These are phyloP conservation scores for Aureobasidium subglaciale DNA, from an alignment of 2,329 filamentous ascomycete species.

Conservation along the genomic window DNA sequence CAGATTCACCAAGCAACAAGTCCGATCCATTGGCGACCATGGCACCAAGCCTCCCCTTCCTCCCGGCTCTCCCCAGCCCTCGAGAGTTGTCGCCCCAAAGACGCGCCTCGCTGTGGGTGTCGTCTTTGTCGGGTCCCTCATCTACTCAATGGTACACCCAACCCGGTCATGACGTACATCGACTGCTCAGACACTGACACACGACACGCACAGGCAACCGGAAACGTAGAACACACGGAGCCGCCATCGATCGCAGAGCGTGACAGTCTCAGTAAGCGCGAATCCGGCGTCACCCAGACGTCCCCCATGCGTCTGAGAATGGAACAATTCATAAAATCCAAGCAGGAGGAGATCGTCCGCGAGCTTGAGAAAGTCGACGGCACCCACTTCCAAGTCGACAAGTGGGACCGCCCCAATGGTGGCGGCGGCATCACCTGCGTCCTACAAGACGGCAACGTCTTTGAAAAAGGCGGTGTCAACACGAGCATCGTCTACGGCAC, in stretches of 20 bases:
- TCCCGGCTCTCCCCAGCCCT: constrained; percentile 13
- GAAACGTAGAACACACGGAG: constrained; percentile 44
- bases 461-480: constrained; percentile 95
- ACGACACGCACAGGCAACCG: constrained; percentile 29
- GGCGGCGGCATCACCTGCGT: constrained; percentile 93
- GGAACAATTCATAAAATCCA: constrained; percentile 91
- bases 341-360: constrained; percentile 80
- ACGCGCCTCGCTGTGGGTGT: constrained; percentile 41
- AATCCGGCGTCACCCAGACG: constrained; percentile 63
- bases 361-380: constrained; percentile 81
- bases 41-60: constrained; percentile 9
- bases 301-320: constrained; percentile 97
- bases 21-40: constrained; percentile 14
- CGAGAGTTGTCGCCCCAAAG: constrained; percentile 32
- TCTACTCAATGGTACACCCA: constrained; percentile 52
- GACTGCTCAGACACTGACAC: background rate
- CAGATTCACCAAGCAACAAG: constrained; percentile 8
- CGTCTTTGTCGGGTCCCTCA: constrained; percentile 46
- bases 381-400: constrained; percentile 71
- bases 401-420: constrained; percentile 80
- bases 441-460: constrained; percentile 90
- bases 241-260: constrained; percentile 71
- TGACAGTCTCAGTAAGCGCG: constrained; percentile 73
- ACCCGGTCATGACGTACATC: background rate
- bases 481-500: constrained; percentile 92